These are phyloP conservation scores for Aphanomyces invadans DNA, from an alignment of 352 stramenopile species.

Conservation along the genomic window DNA sequence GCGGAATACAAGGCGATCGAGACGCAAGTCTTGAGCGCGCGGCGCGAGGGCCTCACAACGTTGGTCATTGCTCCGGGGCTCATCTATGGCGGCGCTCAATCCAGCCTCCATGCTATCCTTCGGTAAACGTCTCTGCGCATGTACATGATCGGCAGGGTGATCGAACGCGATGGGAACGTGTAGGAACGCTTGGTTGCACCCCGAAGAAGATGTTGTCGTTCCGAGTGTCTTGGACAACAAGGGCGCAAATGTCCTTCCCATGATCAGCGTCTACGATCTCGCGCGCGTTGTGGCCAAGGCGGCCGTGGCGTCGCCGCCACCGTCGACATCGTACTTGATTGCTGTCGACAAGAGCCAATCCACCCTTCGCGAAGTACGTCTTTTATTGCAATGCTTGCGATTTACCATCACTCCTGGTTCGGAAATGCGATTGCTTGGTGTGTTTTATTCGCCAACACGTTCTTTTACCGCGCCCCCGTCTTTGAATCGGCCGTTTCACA, in stretches of 20 bases:
- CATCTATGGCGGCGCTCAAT: conserved; percentile 71
- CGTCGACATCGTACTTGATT: conserved; percentile 55
- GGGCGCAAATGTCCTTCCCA: conserved; percentile 65
- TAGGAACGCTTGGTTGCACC: conserved; percentile 64
- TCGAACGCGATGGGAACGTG: too few relatives aligned
- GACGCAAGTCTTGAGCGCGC: conserved; percentile 72
- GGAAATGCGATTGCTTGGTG: too few relatives aligned
- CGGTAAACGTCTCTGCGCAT: conserved; percentile 6
- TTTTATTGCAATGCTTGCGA: neutral
- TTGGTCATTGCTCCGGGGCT: conserved; percentile 65
- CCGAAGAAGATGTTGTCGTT: conserved; percentile 44
- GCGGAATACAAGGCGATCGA: conserved; percentile 72
- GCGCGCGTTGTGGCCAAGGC: conserved; percentile 44
- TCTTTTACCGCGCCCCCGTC: too few relatives aligned
- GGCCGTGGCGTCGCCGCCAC: conserved; percentile 28
- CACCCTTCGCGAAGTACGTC: conserved; percentile 44
- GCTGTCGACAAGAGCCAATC: conserved; percentile 50
- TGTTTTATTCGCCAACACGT: too few relatives aligned
- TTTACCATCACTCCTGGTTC: too few relatives aligned
- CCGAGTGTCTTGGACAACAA: conserved; percentile 35
- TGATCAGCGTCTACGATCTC: conserved; percentile 80
- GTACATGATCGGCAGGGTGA: too few relatives aligned
- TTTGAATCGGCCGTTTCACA: too few relatives aligned
- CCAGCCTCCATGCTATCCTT: conserved; percentile 53
- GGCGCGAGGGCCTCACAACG: conserved; percentile 60